phyloP scores from a whole-genome alignment of 1,139 yeast genomes.

The Candida albicans region DNA sequence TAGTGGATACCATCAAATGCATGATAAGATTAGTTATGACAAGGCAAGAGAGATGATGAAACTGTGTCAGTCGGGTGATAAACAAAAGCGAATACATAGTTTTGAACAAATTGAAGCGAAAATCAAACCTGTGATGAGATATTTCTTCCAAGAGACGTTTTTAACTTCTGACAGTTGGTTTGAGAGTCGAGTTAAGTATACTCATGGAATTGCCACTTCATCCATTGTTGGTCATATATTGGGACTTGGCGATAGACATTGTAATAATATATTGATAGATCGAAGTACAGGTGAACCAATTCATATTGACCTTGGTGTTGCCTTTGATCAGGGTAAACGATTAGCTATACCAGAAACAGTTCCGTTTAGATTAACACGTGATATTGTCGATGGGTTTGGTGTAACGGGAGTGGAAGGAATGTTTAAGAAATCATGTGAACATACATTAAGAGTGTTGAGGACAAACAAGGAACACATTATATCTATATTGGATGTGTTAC shows the following conservation, averaged over 20 bases:
- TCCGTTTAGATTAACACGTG: conserved; percentile 89
- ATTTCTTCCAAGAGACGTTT: conserved; percentile 72
- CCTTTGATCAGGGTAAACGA: conserved; percentile 87
- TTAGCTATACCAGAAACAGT: conserved; percentile 89
- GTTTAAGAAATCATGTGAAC: conserved; percentile 71
- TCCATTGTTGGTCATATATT: conserved; percentile 85
- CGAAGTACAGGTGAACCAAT: conserved; percentile 81
- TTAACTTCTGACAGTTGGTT: conserved; percentile 74
- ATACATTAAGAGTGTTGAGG: conserved; percentile 68
- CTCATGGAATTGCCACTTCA: conserved; percentile 78
- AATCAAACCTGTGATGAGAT: conserved; percentile 66
- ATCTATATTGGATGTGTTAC: conserved; percentile 80
- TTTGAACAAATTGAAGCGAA: conserved; percentile 51
- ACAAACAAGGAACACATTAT: conserved; percentile 66
- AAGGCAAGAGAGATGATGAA: conserved; percentile 70
- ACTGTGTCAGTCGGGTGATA: conserved; percentile 48
- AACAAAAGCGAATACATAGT: conserved; percentile 46
- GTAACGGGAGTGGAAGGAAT: conserved; percentile 76
- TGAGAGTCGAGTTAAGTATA: conserved; percentile 59
- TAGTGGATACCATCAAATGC: conserved; percentile 52
- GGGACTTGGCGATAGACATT: conserved; percentile 94
- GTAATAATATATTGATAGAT: conserved; percentile 87
- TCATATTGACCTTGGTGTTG: conserved; percentile 94
- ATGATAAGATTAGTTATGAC: conserved; percentile 45
- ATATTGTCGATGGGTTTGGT: conserved; percentile 92